These are phyloP conservation scores for Ceratobasidium sp. DNA, from an alignment of 1,284 basidiomycete species.

Conservation along the genomic window DNA sequence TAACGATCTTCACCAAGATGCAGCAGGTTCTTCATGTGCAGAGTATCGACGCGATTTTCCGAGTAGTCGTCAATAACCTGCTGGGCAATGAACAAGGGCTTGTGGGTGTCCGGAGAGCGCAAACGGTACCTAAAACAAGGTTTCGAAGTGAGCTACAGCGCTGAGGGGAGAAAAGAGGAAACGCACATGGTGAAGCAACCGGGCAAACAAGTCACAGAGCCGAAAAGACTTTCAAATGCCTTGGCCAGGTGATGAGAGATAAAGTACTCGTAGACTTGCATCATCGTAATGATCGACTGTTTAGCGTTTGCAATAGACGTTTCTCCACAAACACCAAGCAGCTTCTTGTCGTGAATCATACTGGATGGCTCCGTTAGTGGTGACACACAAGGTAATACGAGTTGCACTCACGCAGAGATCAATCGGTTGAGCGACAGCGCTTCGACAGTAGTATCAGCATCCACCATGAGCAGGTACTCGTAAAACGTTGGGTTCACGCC, in stretches of 20 bases:
- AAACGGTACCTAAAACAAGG: constrained; percentile 69
- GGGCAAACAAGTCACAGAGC: constrained; percentile 97
- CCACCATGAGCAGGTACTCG: constrained; percentile 96
- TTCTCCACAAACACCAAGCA: constrained; percentile 94
- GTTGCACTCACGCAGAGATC: constrained; percentile 82
- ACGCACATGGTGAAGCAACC: constrained; percentile 89
- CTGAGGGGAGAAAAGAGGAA: neutral
- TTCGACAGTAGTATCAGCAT: constrained; percentile 96
- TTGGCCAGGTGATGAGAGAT: constrained; percentile 98
- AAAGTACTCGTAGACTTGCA: constrained; percentile 99
- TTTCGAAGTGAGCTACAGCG: neutral
- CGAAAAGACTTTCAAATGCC: constrained; percentile 96
- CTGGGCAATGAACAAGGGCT: constrained; percentile 89
- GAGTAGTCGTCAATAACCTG: constrained; percentile 92
- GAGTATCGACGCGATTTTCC: constrained; percentile 94
- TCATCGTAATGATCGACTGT: constrained; percentile 96
- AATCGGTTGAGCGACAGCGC: constrained; percentile 87
- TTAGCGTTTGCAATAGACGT: constrained; percentile 90
- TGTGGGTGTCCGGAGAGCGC: constrained; percentile 91
- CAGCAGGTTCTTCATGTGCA: constrained; percentile 97
- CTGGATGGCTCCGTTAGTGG: constrained; percentile 54
- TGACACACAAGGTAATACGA: neutral
- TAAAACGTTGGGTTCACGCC: constrained; percentile 99
- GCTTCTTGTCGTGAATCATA: constrained; percentile 93
- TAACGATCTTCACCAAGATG: constrained; percentile 99